Percentiles rank a stretch among this genome's conserved stretches.
These are phyloP conservation scores for Monascus ruber DNA, from an alignment of 2,329 filamentous ascomycete species.

Conservation along the genomic window DNA sequence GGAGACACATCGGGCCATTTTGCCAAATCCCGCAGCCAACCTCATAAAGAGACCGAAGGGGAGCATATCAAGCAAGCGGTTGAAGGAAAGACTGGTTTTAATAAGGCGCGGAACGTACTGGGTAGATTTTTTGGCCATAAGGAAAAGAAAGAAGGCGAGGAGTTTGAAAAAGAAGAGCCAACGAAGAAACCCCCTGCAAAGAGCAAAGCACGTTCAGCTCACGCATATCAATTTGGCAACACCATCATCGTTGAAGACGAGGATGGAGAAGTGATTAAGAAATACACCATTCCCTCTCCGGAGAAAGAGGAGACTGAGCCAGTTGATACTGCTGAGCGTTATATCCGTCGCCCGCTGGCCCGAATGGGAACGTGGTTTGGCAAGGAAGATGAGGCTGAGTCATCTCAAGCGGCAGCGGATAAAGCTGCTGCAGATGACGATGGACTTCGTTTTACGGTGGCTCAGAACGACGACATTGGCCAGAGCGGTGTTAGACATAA, in stretches of 20 bases:
- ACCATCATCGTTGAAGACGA: conserved; percentile 62
- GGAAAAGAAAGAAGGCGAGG: conserved; percentile 26
- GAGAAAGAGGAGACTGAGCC: conserved; percentile 19
- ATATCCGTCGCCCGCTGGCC: conserved; percentile 39
- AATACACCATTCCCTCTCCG: conserved; percentile 49
- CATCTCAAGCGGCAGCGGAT: conserved; percentile 18
- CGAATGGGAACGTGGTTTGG: conserved; percentile 52
- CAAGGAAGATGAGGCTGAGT: conserved; percentile 22
- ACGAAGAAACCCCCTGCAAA: conserved; percentile 12
- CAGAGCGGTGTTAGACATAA: conserved; percentile 30
- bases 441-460: conserved; percentile 50
- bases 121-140: conserved; percentile 34
- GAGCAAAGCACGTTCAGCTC: conserved; percentile 43
- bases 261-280: conserved; percentile 58
- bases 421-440: conserved; percentile 31
- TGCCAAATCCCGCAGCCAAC: conserved; percentile 35
- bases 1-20: conserved; percentile 36
- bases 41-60: conserved; percentile 33
- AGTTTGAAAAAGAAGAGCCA: conserved; percentile 9
- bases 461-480: conserved; percentile 29
- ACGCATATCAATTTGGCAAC: conserved; percentile 57
- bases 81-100: conserved; percentile 21
- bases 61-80: conserved; percentile 31
- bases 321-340: conserved; percentile 17
- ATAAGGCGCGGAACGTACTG: conserved; percentile 37